These are phyloP conservation scores for Teratosphaeriaceae sp. DNA, from an alignment of 2,329 filamentous ascomycete species.

Conservation along the genomic window DNA sequence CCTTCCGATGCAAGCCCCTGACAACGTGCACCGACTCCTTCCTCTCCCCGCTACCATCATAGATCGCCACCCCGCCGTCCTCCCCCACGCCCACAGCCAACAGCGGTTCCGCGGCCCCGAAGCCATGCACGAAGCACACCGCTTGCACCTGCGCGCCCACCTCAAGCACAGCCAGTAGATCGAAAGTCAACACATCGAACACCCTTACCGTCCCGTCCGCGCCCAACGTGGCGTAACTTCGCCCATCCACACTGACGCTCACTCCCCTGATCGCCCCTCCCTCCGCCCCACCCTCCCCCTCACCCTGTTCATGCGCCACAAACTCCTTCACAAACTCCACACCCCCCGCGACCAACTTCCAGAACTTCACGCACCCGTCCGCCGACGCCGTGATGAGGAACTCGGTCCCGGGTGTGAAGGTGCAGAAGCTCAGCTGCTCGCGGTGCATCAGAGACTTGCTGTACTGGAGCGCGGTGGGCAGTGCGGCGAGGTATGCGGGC, in stretches of 20 bases:
- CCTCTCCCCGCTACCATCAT: slow-evolving; percentile 82
- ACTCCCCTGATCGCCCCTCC: slow-evolving; percentile 75
- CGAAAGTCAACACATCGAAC: slow-evolving; percentile 58
- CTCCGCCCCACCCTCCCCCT: slow-evolving; percentile 95
- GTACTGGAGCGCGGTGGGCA: slow-evolving; percentile 76
- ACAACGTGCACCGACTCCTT: slow-evolving; percentile 70
- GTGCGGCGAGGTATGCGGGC: slow-evolving; percentile 85
- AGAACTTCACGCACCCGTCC: slow-evolving; percentile 98
- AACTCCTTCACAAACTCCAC: slow-evolving; percentile 99
- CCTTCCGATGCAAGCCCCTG: slow-evolving; percentile 69
- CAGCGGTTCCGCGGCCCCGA: slow-evolving; percentile 79
- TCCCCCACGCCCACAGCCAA: slow-evolving; percentile 75
- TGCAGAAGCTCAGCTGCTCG: slow-evolving; percentile 83
- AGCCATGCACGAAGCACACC: slow-evolving; percentile 86
- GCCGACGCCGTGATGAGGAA: slow-evolving; percentile 91
- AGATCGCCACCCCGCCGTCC: slow-evolving; percentile 69
- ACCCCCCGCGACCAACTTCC: slow-evolving; percentile 82
- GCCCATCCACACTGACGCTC: slow-evolving; percentile 79
- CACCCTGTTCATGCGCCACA: slow-evolving; percentile 89
- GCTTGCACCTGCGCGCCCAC: slow-evolving; percentile 68
- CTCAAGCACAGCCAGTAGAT: slow-evolving; percentile 75
- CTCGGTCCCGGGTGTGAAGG: slow-evolving; percentile 82
- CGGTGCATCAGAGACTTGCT: slow-evolving; percentile 98
- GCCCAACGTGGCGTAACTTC: slow-evolving; percentile 88
- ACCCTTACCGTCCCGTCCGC: slow-evolving; percentile 73